phyloP scores from a whole-genome alignment of 1,284 basidiomycete genomes.

The Fomes fomentarius region DNA sequence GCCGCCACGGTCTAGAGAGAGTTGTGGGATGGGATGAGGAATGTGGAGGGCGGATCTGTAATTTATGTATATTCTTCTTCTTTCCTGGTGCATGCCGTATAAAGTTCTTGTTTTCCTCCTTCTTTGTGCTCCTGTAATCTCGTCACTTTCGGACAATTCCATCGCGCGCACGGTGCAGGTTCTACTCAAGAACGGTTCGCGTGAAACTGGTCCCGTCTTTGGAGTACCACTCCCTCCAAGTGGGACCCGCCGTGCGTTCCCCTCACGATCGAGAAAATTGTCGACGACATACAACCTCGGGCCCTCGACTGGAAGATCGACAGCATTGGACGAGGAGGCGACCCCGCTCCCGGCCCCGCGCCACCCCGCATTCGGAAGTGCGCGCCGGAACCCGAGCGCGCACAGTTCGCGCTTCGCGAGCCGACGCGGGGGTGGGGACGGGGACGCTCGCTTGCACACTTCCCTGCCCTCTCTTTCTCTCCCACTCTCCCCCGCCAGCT shows the following conservation, averaged over 20 bases:
- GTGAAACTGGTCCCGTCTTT: neutral
- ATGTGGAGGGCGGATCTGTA: conserved; percentile 6
- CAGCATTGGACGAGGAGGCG: no score
- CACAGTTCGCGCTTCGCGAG: neutral
- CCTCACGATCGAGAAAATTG: no score
- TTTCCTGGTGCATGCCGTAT: neutral
- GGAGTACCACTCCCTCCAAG: no score
- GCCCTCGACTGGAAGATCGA: no score
- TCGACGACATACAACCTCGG: no score
- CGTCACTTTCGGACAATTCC: neutral
- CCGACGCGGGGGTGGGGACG: no score
- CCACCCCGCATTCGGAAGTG: neutral
- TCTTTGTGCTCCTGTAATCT: no score
- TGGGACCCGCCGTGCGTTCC: no score
- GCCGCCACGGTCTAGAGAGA: neutral
- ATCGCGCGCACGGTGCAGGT: neutral
- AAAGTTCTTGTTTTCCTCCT: no score
- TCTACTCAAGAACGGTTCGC: neutral
- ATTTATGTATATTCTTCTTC: conserved; percentile 17
- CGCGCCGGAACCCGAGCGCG: neutral
- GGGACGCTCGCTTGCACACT: neutral
- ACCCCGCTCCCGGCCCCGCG: neutral
- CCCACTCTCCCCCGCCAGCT: neutral
- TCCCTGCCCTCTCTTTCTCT: neutral
- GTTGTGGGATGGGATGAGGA: neutral